phyloP scores from a whole-genome alignment of 1,139 yeast genomes.

The Candida dubliniensis region DNA sequence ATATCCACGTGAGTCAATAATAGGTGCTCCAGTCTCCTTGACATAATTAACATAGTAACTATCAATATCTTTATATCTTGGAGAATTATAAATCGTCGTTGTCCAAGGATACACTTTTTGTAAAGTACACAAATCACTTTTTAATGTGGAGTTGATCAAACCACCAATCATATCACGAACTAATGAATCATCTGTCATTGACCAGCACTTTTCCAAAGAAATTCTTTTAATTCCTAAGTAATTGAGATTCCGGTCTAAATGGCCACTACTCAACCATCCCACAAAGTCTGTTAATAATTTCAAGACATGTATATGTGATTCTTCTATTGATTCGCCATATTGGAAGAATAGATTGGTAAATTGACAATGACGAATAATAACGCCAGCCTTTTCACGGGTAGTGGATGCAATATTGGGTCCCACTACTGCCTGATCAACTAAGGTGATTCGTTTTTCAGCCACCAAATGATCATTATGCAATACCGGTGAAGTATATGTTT shows the following conservation, averaged over 20 bases:
- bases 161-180: conserved; percentile 20
- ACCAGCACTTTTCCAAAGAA: conserved; percentile 34
- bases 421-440: conserved; percentile 22
- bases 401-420: conserved; percentile 16
- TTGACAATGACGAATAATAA: conserved; percentile 15
- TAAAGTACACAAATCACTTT: neutral
- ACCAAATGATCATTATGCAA: neutral
- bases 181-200: conserved; percentile 29
- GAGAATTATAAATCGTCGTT: conserved; percentile 24
- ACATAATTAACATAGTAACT: conserved; percentile 12
- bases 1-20: conserved; percentile 9
- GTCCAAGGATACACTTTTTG: conserved; percentile 16
- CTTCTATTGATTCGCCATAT: conserved; percentile 34
- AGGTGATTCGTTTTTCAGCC: conserved; percentile 9
- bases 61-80: conserved; percentile 23
- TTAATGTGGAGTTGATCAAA: neutral
- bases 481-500: neutral
- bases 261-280: conserved; percentile 9
- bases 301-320: conserved; percentile 28
- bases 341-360: conserved; percentile 20
- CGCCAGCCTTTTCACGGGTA: conserved; percentile 14
- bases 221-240: conserved; percentile 10
- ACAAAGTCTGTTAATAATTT: conserved; percentile 23
- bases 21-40: conserved; percentile 6
- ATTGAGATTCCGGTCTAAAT: neutral